Evolutionary conservation across 1,139 yeast genomes (phyloP).

Genomic region (Kazachstania sp.): DNA sequence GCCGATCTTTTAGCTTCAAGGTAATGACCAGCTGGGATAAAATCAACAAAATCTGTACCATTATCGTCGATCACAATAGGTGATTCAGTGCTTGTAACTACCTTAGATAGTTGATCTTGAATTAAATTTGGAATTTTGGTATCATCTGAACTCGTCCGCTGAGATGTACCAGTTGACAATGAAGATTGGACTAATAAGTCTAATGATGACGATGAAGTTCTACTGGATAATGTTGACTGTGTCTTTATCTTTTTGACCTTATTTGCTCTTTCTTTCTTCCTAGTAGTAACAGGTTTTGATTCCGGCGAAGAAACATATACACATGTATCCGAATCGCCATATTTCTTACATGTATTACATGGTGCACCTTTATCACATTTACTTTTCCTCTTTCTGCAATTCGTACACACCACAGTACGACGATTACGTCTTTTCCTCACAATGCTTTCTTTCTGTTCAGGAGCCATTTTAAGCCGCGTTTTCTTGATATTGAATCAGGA

Average conservation of each 20-base stretch:
- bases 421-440: constrained; percentile 20
- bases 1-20: constrained; percentile 26
- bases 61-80: constrained; percentile 1
- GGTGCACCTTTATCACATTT: constrained; percentile 32
- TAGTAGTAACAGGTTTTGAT: not conserved
- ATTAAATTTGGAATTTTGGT: not conserved
- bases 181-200: not conserved
- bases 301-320: not conserved
- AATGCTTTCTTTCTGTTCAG: not conserved
- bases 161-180: not conserved
- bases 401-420: constrained; percentile 29
- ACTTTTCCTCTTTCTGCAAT: constrained; percentile 33
- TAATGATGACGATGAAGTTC: not conserved
- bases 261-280: not conserved
- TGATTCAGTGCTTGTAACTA: not conserved
- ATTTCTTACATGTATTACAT: constrained; percentile 27
- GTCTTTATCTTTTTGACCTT: not conserved
- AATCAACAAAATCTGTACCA: constrained; percentile 10
- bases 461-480: not conserved
- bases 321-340: constrained; percentile 23
- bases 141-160: not conserved
- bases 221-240: not conserved
- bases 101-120: not conserved
- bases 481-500: not conserved
- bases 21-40: constrained; percentile 21